A percentile compares a stretch with the other conserved stretches of the same genome.
These are phyloP conservation scores for Globisporangium middletonii DNA, from an alignment of 352 stramenopile genomes.

Conservation along the genomic window DNA sequence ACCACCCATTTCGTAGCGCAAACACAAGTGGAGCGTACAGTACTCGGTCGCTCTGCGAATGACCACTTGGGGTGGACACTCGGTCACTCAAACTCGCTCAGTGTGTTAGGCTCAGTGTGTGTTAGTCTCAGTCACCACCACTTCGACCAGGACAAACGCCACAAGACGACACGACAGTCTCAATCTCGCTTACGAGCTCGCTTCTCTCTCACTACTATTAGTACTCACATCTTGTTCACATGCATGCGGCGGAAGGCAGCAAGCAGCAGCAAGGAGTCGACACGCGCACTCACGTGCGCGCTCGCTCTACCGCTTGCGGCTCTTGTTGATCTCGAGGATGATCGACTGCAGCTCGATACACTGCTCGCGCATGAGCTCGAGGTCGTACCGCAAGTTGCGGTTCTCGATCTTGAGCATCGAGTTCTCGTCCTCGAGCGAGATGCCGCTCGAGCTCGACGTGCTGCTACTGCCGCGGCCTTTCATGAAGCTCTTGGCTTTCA, in stretches of 20 bases:
- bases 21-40: too few relatives aligned
- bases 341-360: slow-evolving; percentile 85
- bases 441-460: slow-evolving; percentile 54
- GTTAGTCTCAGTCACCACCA: too few relatives aligned
- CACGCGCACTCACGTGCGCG: background rate
- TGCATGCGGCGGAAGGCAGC: background rate
- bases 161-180: too few relatives aligned
- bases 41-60: too few relatives aligned
- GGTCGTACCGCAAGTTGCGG: slow-evolving; percentile 82
- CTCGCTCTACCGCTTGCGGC: slow-evolving; percentile 62
- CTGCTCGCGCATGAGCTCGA: slow-evolving; percentile 86
- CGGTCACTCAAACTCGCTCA: too few relatives aligned
- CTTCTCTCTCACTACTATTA: background rate
- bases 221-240: background rate
- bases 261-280: background rate
- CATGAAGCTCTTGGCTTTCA: slow-evolving; percentile 67
- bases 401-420: slow-evolving; percentile 86
- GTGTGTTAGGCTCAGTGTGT: too few relatives aligned
- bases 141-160: too few relatives aligned
- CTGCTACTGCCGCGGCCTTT: slow-evolving; percentile 49
- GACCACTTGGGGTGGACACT: too few relatives aligned
- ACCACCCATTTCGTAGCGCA: too few relatives aligned
- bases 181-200: too few relatives aligned
- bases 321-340: slow-evolving; percentile 89
- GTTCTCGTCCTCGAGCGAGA: slow-evolving; percentile 80